These are phyloP conservation scores for Trypanosomatidae sp. DNA, from an alignment of 208 protist species.

Conservation along the genomic window DNA sequence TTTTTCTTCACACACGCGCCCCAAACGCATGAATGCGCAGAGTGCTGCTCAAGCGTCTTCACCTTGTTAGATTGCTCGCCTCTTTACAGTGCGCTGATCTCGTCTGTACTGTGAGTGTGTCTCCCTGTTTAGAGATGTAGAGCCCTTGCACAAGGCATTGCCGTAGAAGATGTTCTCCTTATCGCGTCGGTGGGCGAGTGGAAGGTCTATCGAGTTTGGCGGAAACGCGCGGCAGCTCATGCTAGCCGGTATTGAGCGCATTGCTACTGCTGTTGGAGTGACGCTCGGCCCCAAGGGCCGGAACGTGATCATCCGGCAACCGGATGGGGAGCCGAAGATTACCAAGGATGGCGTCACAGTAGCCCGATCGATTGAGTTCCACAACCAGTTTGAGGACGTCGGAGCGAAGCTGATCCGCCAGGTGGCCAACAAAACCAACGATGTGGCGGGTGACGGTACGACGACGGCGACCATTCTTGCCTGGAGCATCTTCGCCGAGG, in stretches of 20 bases:
- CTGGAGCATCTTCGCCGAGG: conserved; percentile 98
- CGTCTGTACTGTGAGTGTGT: not conserved
- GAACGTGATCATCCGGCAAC: conserved; percentile 98
- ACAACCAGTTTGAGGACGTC: conserved; percentile 98
- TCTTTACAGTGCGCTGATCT: not conserved
- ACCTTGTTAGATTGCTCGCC: not conserved
- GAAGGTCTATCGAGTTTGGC: conserved; percentile 97
- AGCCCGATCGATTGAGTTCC: conserved; percentile 98
- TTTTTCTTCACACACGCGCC: not conserved
- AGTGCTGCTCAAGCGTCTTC: not conserved
- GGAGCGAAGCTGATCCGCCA: conserved; percentile 97
- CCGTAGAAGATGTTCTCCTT: conserved; percentile 25
- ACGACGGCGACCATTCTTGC: conserved; percentile 99
- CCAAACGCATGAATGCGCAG: not conserved
- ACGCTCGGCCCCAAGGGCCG: conserved; percentile 99
- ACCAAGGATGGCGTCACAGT: conserved; percentile 99
- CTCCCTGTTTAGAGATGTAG: not conserved
- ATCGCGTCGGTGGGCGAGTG: conserved; percentile 32
- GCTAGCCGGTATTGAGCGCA: conserved; percentile 96
- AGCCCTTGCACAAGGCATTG: not conserved
- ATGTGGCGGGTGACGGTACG: conserved; percentile 98
- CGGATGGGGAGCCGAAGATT: conserved; percentile 98
- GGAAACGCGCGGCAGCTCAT: conserved; percentile 94
- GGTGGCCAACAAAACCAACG: conserved; percentile 98
- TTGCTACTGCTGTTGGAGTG: conserved; percentile 97